phyloP scores from a whole-genome alignment of 306 rosid species.

The Pterocarpus santalinus region DNA sequence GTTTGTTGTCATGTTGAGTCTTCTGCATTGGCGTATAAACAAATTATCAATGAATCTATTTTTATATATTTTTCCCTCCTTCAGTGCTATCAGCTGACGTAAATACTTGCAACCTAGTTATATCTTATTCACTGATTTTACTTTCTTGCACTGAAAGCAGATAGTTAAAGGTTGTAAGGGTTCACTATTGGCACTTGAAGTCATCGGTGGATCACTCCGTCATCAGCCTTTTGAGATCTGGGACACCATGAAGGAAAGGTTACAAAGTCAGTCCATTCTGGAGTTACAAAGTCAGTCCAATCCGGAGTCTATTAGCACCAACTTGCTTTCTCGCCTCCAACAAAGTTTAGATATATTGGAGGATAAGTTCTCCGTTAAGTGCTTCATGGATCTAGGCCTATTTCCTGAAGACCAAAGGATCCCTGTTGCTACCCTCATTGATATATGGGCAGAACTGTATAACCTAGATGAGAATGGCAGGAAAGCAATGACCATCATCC shows the following conservation, averaged over 20 bases:
- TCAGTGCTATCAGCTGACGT: no score
- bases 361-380: slow-evolving; percentile 46
- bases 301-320: slow-evolving; percentile 43
- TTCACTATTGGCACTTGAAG: slow-evolving; percentile 65
- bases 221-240: slow-evolving; percentile 54
- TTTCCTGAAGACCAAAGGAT: slow-evolving; percentile 79
- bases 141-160: slow-evolving; percentile 53
- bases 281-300: slow-evolving; percentile 52
- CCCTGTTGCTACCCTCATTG: slow-evolving; percentile 65
- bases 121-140: slow-evolving; percentile 19
- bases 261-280: slow-evolving; percentile 54
- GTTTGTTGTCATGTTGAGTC: slow-evolving; percentile 9
- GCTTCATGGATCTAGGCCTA: slow-evolving; percentile 77
- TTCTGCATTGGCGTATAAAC: neutral
- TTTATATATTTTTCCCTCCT: neutral
- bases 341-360: slow-evolving; percentile 66
- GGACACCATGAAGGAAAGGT: slow-evolving; percentile 49
- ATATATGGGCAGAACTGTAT: slow-evolving; percentile 71
- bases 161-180: slow-evolving; percentile 64
- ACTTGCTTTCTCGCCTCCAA: slow-evolving; percentile 58
- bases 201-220: slow-evolving; percentile 63
- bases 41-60: slow-evolving; percentile 20
- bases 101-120: slow-evolving; percentile 12
- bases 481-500: slow-evolving; percentile 54
- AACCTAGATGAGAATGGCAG: slow-evolving; percentile 49